These are phyloP conservation scores for Phycomyces nitens DNA, from an alignment of 192 early-diverging fungal genomes.

Conservation along the genomic window DNA sequence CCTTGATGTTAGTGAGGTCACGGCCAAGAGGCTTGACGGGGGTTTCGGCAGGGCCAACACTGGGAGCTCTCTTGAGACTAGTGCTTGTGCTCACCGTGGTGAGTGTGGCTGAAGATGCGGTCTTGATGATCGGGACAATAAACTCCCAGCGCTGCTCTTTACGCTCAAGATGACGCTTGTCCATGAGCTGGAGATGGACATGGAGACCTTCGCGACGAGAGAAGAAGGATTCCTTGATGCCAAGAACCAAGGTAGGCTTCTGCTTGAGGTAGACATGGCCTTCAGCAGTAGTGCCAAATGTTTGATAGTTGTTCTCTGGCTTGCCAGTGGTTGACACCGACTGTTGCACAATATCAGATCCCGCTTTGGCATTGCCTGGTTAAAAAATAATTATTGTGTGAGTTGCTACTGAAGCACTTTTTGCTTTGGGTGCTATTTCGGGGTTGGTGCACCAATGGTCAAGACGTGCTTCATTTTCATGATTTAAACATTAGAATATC, in stretches of 20 bases:
- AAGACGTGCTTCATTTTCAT: neutral
- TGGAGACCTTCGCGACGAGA: slow-evolving; percentile 34
- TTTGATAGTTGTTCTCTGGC: slow-evolving; percentile 16
- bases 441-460: neutral
- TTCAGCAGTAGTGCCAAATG: slow-evolving; percentile 13
- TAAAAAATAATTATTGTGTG: slow-evolving; percentile 11
- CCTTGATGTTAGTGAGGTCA: slow-evolving; percentile 16
- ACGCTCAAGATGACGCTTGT: slow-evolving; percentile 19
- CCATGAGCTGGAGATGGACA: slow-evolving; percentile 29
- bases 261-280: slow-evolving; percentile 22
- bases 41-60: neutral
- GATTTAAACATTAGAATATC: no score
- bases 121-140: slow-evolving; percentile 13
- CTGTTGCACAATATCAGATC: slow-evolving; percentile 29
- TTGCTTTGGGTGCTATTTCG: slow-evolving; percentile 7
- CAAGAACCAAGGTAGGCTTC: slow-evolving; percentile 19
- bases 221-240: slow-evolving; percentile 33
- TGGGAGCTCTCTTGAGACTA: neutral
- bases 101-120: slow-evolving; percentile 5
- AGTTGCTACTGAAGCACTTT: neutral
- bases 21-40: neutral
- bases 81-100: neutral
- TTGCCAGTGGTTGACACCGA: slow-evolving; percentile 9
- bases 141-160: slow-evolving; percentile 37
- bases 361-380: slow-evolving; percentile 23